Evolutionary conservation across 257 asterid genomes (phyloP), one percentile per base, ranked within the genome.

Genomic region (Solanum piurae): DNA sequence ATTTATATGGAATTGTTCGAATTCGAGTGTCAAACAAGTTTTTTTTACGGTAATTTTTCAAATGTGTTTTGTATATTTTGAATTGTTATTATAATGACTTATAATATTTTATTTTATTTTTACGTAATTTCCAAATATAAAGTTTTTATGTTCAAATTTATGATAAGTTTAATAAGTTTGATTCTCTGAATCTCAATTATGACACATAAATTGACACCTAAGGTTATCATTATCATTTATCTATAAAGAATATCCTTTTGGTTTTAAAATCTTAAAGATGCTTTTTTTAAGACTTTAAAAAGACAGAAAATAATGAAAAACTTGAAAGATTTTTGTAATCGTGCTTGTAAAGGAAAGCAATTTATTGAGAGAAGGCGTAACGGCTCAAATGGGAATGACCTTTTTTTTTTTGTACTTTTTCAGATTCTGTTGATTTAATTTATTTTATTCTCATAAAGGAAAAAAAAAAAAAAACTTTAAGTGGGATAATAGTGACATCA

Each of bases 271-370:
- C 9, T 10, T 52, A 49, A 29, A 23, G 20, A 55, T 71, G 40
- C 21, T 3, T 64, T 52, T 37, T 8, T 20, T 8, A 72, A 29
- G 20, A 16, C 29, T 40, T 44, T 52, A 52, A 33, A 89, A 27
- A 25, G 27, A 7, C 37, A 42, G 27, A 25, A 86, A 83, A 52
- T 31, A 83, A 66, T 23, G 13, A 60, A 60, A 84, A 33, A 10
- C 55, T 76, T 77, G 58, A 76, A 62, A 40, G 69, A 16, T 7
- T n/a, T 6, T 4, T 66, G 46, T 34, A 42, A 77, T 40, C 85
- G 90, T 86, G 79, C 29, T 73, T 12, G 88, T 36, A 58, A 89
- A 80, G 89, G 87, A 29, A 87, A 60, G 64, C 25, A 75, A 60
- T 2, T 64, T 46, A 23, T 83, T 27, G 21, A 83, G 27, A 71